Conservation (phyloP, 192 early-diverging fungal species). For the Geranomyces michiganensis region DNA sequence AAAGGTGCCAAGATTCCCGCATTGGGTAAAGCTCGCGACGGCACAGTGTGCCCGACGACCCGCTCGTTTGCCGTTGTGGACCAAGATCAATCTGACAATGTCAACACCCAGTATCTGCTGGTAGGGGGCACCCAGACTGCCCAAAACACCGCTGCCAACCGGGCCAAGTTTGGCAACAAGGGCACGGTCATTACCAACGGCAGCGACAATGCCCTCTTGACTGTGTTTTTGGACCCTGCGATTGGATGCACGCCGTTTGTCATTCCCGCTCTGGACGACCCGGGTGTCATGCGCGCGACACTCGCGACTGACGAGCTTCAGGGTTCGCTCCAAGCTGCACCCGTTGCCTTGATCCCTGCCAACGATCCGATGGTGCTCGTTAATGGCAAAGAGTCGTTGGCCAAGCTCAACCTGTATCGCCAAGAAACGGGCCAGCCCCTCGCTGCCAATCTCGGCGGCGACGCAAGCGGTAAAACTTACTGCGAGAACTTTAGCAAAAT, state of each 20-base stretch:
- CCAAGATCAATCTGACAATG: conserved; percentile 48
- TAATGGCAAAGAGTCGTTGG: conserved; percentile 11
- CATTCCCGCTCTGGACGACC: conserved; percentile 43
- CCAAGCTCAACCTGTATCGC: conserved; percentile 17
- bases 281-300: conserved; percentile 28
- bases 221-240: conserved; percentile 33
- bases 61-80: conserved; percentile 44
- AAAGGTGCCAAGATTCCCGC: conserved; percentile 29
- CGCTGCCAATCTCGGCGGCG: conserved; percentile 1
- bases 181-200: conserved; percentile 43
- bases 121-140: conserved; percentile 32
- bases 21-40: conserved; percentile 36
- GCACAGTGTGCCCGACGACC: conserved; percentile 39
- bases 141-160: conserved; percentile 43
- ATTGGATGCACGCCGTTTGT: conserved; percentile 43
- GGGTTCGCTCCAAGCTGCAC: conserved; percentile 37
- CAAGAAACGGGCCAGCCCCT: neutral
- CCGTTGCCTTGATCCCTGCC: conserved; percentile 41
- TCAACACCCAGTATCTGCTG: conserved; percentile 39
- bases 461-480: conserved; percentile 4
- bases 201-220: conserved; percentile 46
- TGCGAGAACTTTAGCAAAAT: conserved; percentile 6
- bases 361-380: conserved; percentile 46
- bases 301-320: conserved; percentile 46
- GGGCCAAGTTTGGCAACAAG: conserved; percentile 30